A percentile compares a stretch with the other conserved stretches of the same genome.
These are phyloP conservation scores for Lecanosticta acicola DNA, from an alignment of 2,329 filamentous ascomycete genomes.

Conservation along the genomic window DNA sequence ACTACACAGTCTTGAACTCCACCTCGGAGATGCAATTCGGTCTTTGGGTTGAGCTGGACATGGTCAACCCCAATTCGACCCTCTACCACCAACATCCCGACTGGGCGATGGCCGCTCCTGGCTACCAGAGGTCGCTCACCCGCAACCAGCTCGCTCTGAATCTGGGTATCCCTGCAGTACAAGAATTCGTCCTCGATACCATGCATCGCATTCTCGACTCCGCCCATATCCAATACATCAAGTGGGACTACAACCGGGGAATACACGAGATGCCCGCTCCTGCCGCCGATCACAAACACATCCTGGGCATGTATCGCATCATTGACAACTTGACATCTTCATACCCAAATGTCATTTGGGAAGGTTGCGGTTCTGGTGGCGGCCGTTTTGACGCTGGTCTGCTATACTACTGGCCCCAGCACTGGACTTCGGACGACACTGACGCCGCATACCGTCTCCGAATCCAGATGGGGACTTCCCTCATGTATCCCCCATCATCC, in stretches of 20 bases:
- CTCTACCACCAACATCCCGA: slow-evolving; percentile 59
- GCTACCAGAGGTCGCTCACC: slow-evolving; percentile 50
- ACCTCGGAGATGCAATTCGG: slow-evolving; percentile 53
- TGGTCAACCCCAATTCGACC: slow-evolving; percentile 59
- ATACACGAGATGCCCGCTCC: slow-evolving; percentile 56
- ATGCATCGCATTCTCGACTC: slow-evolving; percentile 52
- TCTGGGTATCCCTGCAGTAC: slow-evolving; percentile 55
- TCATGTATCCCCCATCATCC: slow-evolving; percentile 56
- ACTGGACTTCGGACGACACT: slow-evolving; percentile 62
- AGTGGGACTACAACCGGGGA: slow-evolving; percentile 64
- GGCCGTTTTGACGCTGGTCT: slow-evolving; percentile 60
- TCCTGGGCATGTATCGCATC: slow-evolving; percentile 59
- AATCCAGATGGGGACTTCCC: slow-evolving; percentile 60
- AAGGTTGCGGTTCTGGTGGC: slow-evolving; percentile 61
- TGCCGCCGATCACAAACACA: slow-evolving; percentile 53
- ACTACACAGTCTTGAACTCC: slow-evolving; percentile 45
- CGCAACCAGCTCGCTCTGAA: slow-evolving; percentile 59
- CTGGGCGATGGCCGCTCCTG: slow-evolving; percentile 55
- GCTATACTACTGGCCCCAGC: slow-evolving; percentile 60
- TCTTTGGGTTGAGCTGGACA: slow-evolving; percentile 63
- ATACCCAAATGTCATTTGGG: slow-evolving; percentile 59
- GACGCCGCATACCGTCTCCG: slow-evolving; percentile 56
- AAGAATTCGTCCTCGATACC: slow-evolving; percentile 55
- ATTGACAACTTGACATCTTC: slow-evolving; percentile 54
- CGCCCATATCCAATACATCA: slow-evolving; percentile 55